Evolutionary conservation across 108 stramenopile species (phyloP), one percentile per base, ranked within the genome.

Genomic region (Aurantiochytrium sp.): DNA sequence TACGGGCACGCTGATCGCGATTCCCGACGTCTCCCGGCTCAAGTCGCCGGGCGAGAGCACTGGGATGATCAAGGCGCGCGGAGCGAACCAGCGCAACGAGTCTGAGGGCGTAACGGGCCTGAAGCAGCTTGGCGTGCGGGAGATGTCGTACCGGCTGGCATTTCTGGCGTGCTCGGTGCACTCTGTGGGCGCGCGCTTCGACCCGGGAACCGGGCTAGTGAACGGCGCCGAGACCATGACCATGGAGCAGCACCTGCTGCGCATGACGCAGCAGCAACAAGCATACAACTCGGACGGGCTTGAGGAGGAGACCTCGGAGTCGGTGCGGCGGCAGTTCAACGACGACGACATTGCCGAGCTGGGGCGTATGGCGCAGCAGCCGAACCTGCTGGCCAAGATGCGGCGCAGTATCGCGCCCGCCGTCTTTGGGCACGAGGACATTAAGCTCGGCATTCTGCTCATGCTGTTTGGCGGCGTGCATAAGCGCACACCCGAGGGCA

Each of bases 381-480:
- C 73, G 1, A 81, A 81, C 32, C 45, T 81, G 1, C 24, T 81
- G 73, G 73, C 73, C 39, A 81, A 81, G 73, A 81, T 86, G 59
- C 59, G 86, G 55, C 94, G 94, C 50, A 54, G 55, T 86, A 95
- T 99, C 45, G 95, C 95, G 30, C 99, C 99, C 31, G 90, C 90
- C 4, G 97, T 98, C n/a, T 98, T 96, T 89, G 98, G 99, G 27
- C 97, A 98, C 89, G 87, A 90, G 21, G 96, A 99, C 91, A 95
- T 99, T 6, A 99, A 99, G 89, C 94, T 96, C 41, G 99, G 98
- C 12, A 95, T 99, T 4, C 91, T 98, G 21, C 93, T 98, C 10
- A 96, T 97, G 96, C 91, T 98, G 30, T 87, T 98, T 42, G 97
- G 97, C 24, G 99, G 99, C 37, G 97, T 98, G 12, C 97, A 98